Conservation (phyloP, 78 protist genomes). For the Cavenderia fasciculata region DNA sequence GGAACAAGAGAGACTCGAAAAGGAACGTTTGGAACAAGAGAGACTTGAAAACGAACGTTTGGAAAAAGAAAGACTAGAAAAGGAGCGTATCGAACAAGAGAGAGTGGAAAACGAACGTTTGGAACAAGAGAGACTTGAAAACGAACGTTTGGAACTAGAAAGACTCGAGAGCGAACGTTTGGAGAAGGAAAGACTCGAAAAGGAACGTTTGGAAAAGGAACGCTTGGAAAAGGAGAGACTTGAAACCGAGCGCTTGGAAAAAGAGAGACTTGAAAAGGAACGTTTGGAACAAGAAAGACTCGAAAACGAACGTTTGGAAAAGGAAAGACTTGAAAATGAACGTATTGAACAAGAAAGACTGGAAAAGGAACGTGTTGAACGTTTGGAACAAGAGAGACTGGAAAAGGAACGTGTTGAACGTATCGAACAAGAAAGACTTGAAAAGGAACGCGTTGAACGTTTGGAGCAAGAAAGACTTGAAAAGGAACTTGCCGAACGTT, state of each 20-base stretch:
- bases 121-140: conserved; percentile 3
- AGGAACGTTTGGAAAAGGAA: not conserved
- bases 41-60: not conserved
- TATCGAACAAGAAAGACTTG: no score
- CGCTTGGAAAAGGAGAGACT: conserved; percentile 6
- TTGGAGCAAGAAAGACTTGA: not conserved
- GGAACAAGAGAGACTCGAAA: not conserved
- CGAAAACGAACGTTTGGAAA: not conserved
- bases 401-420: no score
- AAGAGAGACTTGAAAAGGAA: not conserved
- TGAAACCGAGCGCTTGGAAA: not conserved
- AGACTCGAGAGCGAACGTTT: not conserved
- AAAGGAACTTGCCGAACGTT: no score
- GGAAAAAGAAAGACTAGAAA: not conserved
- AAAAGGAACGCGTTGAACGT: not conserved
- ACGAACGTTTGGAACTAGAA: not conserved
- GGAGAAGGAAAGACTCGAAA: conserved; percentile 2
- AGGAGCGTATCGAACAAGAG: not conserved
- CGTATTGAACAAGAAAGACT: not conserved
- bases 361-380: not conserved
- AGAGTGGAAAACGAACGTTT: conserved; percentile 1
- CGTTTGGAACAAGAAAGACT: not conserved
- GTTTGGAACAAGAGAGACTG: not conserved
- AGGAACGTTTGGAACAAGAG: conserved; percentile 10
- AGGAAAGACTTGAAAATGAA: not conserved